Conservation (phyloP, 1,139 yeast genomes). For the Debaryomycetaceae sp. region DNA sequence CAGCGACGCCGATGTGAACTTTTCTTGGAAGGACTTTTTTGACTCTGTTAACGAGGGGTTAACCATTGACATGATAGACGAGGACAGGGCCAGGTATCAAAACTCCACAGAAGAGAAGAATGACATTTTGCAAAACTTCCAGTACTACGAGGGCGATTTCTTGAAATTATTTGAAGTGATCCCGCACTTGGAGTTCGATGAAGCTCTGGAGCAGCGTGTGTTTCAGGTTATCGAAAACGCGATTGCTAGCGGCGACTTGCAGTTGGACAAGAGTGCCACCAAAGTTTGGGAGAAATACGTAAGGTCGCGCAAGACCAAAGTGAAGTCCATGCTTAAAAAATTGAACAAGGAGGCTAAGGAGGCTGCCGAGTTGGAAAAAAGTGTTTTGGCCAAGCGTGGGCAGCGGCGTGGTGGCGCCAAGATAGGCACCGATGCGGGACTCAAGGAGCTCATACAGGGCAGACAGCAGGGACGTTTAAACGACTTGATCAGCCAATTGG, state of each 20-base stretch:
- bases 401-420: conserved; percentile 27
- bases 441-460: conserved; percentile 48
- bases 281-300: conserved; percentile 53
- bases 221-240: conserved; percentile 46
- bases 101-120: conserved; percentile 60
- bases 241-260: conserved; percentile 30
- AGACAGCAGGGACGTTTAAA: conserved; percentile 42
- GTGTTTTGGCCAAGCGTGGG: no score
- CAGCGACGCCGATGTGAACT: conserved; percentile 22
- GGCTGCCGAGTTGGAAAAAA: conserved; percentile 58
- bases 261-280: conserved; percentile 22
- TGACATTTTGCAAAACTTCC: conserved; percentile 60
- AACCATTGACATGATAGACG: conserved; percentile 69
- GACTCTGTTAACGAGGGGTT: conserved; percentile 54
- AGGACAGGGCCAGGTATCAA: conserved; percentile 64
- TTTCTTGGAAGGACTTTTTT: conserved; percentile 65
- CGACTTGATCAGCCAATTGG: conserved; percentile 46
- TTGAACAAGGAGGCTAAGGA: conserved; percentile 61
- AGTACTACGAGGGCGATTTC: conserved; percentile 65
- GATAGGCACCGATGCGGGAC: conserved; percentile 39
- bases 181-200: conserved; percentile 70
- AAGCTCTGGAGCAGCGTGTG: conserved; percentile 57
- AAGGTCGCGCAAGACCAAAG: conserved; percentile 41
- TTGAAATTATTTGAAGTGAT: conserved; percentile 65
- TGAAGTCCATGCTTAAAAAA: conserved; percentile 41